Evolutionary conservation across 225 moss, liverwort and hornwort species (phyloP).

Genomic region (Bryoerythrophyllum caledonicum): DNA sequence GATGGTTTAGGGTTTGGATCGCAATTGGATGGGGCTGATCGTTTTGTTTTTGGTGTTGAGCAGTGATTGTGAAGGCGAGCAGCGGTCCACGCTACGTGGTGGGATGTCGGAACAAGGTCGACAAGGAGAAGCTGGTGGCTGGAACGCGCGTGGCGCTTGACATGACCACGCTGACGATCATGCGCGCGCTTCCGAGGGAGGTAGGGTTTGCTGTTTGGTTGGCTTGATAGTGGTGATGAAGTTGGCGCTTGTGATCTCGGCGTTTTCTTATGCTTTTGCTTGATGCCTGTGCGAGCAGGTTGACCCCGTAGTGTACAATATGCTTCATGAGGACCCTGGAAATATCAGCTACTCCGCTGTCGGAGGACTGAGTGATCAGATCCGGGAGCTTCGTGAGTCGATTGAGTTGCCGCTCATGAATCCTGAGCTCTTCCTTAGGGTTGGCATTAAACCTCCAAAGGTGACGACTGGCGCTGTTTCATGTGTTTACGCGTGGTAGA

Average conservation of each 20-base stretch:
- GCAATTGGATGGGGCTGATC: not conserved
- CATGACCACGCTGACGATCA: slow-evolving; percentile 98
- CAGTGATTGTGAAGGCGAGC: slow-evolving; percentile 99
- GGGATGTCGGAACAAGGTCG: slow-evolving; percentile 96
- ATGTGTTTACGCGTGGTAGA: not conserved
- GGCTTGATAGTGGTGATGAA: not conserved
- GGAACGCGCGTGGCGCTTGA: slow-evolving; percentile 96
- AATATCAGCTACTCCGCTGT: slow-evolving; percentile 98
- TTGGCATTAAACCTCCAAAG: slow-evolving; percentile 98
- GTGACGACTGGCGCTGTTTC: slow-evolving; percentile 25
- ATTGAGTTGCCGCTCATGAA: slow-evolving; percentile 98
- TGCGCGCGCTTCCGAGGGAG: slow-evolving; percentile 97
- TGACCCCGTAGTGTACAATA: slow-evolving; percentile 96
- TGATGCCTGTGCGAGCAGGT: slow-evolving; percentile 48
- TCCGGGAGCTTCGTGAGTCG: slow-evolving; percentile 91
- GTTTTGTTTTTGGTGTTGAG: not conserved
- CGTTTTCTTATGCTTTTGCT: not conserved
- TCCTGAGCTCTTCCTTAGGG: slow-evolving; percentile 91
- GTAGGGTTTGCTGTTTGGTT: slow-evolving; percentile 31
- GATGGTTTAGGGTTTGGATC: not conserved
- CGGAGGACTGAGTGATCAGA: slow-evolving; percentile 91
- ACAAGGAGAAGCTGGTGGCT: slow-evolving; percentile 92
- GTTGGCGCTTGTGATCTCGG: not conserved
- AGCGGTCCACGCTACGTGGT: slow-evolving; percentile 98
- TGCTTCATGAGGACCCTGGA: slow-evolving; percentile 96